A percentile compares a stretch with the other conserved stretches of the same genome.
Evolutionary conservation across 352 stramenopile species (phyloP).

Genomic region (Phytophthora litchii): DNA sequence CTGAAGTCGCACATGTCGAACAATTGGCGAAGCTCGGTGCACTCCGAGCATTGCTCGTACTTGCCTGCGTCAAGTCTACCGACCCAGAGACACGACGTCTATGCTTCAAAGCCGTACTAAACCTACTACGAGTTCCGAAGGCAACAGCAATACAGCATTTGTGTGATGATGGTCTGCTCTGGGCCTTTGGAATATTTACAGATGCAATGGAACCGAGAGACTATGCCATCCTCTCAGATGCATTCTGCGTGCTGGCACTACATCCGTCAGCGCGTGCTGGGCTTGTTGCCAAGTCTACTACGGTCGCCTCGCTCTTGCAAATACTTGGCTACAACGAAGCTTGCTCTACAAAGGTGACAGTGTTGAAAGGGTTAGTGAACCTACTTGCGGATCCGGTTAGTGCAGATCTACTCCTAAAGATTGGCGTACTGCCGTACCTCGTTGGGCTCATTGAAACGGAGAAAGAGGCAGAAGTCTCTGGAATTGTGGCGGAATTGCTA

Average conservation of each 20-base stretch:
- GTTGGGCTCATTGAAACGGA: constrained; percentile 22
- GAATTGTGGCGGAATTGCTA: constrained; percentile 30
- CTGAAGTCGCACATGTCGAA: constrained; percentile 89
- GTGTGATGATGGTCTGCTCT: constrained; percentile 73
- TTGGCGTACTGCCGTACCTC: constrained; percentile 37
- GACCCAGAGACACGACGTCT: constrained; percentile 75
- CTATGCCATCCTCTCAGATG: constrained; percentile 68
- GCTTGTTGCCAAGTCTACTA: constrained; percentile 51
- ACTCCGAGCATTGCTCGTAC: constrained; percentile 87
- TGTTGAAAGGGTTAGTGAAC: constrained; percentile 60
- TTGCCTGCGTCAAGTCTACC: constrained; percentile 84
- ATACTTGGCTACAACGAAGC: constrained; percentile 36
- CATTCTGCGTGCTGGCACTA: constrained; percentile 65
- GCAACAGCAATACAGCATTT: constrained; percentile 54
- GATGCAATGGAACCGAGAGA: constrained; percentile 58
- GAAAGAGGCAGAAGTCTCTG: constrained; percentile 18
- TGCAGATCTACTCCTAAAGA: constrained; percentile 28
- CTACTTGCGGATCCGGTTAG: constrained; percentile 47
- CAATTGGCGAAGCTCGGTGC: constrained; percentile 88
- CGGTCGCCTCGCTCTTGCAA: constrained; percentile 49
- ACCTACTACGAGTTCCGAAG: constrained; percentile 54
- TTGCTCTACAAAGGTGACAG: constrained; percentile 42
- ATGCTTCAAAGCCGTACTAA: constrained; percentile 75
- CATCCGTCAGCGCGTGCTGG: constrained; percentile 55
- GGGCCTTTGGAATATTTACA: constrained; percentile 70